Percentiles rank a stretch among this genome's conserved stretches.
phyloP scores from a whole-genome alignment of 2,329 filamentous ascomycete genomes.

The Arthrobotrys entomopaga region DNA sequence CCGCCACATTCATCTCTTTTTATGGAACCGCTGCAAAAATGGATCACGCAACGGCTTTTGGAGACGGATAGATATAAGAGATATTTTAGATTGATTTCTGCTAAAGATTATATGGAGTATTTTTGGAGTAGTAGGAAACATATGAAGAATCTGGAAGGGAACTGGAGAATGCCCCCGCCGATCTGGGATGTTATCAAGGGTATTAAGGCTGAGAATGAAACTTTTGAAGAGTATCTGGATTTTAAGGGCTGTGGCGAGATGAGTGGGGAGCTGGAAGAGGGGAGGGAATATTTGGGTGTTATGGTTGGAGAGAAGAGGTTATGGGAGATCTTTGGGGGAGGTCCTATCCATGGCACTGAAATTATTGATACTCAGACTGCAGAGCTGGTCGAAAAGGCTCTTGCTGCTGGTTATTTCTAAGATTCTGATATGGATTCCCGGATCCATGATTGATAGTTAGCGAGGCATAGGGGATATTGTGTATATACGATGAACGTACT shows the following conservation, averaged over 20 bases:
- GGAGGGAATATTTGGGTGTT: constrained; percentile 34
- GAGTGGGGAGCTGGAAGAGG: neutral
- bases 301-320: constrained; percentile 33
- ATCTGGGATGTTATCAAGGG: constrained; percentile 31
- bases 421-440: too few species aligned
- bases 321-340: constrained; percentile 43
- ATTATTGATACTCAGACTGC: neutral
- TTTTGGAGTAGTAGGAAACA: constrained; percentile 57
- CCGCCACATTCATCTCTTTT: constrained; percentile 37
- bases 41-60: constrained; percentile 22
- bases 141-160: constrained; percentile 51
- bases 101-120: constrained; percentile 45
- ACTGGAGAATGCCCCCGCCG: constrained; percentile 31
- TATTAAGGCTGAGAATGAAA: constrained; percentile 17
- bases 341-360: constrained; percentile 16
- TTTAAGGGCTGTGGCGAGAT: constrained; percentile 14
- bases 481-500: too few species aligned
- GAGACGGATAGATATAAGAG: constrained; percentile 26
- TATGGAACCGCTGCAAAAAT: constrained; percentile 23
- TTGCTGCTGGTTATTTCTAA: too few species aligned
- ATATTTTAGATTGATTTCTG: constrained; percentile 55
- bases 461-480: too few species aligned
- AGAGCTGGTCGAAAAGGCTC: neutral
- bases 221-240: constrained; percentile 42
- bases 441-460: too few species aligned